Conservation (phyloP, 192 early-diverging fungal species). For the Umbelopsis vinacea region DNA sequence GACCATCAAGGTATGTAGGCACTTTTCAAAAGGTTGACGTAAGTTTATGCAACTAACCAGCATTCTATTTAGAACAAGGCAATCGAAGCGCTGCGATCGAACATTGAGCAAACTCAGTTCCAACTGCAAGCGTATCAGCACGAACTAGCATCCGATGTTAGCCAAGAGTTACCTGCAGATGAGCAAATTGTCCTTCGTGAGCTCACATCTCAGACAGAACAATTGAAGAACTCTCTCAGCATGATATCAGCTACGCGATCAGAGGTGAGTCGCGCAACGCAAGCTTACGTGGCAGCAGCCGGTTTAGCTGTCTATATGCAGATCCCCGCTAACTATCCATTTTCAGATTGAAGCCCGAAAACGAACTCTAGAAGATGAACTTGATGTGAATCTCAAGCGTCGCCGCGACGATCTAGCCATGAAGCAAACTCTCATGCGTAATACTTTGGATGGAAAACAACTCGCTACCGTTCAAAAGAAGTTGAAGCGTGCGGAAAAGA, state of each 20-base stretch:
- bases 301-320: not conserved
- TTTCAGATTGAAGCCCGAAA: slow-evolving; percentile 72
- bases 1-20: slow-evolving; percentile 43
- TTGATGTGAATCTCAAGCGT: slow-evolving; percentile 70
- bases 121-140: slow-evolving; percentile 62
- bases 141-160: slow-evolving; percentile 66
- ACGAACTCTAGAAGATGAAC: slow-evolving; percentile 72
- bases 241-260: slow-evolving; percentile 57
- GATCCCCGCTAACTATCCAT: not conserved
- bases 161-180: slow-evolving; percentile 52
- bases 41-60: not conserved
- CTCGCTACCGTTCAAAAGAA: slow-evolving; percentile 11
- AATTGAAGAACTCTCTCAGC: slow-evolving; percentile 58
- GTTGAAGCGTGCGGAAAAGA: slow-evolving; percentile 20
- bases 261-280: slow-evolving; percentile 43
- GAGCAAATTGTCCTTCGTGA: slow-evolving; percentile 58
- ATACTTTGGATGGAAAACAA: slow-evolving; percentile 41
- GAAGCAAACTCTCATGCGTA: slow-evolving; percentile 58
- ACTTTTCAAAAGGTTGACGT: not conserved
- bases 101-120: slow-evolving; percentile 52
- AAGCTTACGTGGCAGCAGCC: not conserved
- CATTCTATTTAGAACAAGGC: slow-evolving; percentile 50
- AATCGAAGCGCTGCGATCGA: slow-evolving; percentile 45
- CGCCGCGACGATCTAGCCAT: slow-evolving; percentile 68
- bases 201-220: slow-evolving; percentile 55